Percentiles rank a stretch among this genome's conserved stretches.
Conservation (phyloP, 2,329 filamentous ascomycete species). For the Fusarium heterosporum region DNA sequence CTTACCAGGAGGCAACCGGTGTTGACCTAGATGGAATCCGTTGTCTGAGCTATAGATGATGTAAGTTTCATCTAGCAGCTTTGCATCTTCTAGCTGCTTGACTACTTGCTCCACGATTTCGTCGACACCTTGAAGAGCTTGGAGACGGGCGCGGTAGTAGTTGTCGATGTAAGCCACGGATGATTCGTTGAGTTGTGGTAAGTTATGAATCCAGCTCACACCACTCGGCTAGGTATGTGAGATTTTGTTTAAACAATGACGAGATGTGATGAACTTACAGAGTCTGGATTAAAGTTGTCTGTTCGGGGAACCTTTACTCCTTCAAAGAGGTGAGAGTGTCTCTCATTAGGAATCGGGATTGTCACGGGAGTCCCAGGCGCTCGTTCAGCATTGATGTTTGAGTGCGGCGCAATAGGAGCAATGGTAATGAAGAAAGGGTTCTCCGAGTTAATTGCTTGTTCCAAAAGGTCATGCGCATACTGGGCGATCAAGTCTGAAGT, state of each 20-base stretch:
- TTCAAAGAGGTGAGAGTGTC: conserved; percentile 72
- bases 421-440: conserved; percentile 76
- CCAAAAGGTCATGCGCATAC: conserved; percentile 70
- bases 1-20: conserved; percentile 69
- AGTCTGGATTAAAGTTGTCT: conserved; percentile 73
- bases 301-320: conserved; percentile 70
- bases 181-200: conserved; percentile 56
- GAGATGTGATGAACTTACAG: conserved; percentile 50
- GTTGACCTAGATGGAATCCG: conserved; percentile 70
- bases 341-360: conserved; percentile 66
- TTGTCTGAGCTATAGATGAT: conserved; percentile 71
- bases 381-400: conserved; percentile 55
- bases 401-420: conserved; percentile 75
- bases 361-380: conserved; percentile 29
- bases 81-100: conserved; percentile 59
- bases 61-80: conserved; percentile 72
- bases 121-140: conserved; percentile 65
- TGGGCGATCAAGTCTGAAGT: conserved; percentile 68
- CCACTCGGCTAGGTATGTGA: conserved; percentile 41
- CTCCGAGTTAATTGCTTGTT: conserved; percentile 65
- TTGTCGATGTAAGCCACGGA: conserved; percentile 61
- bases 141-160: conserved; percentile 64
- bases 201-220: conserved; percentile 61
- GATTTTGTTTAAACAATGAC: neutral
- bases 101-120: conserved; percentile 64